These are phyloP conservation scores for Medicago truncatula DNA, from an alignment of 306 rosid genomes.

Conservation along the genomic window MtrunA17r5.0-ANR NC_053048.1:34330001-34330500, in stretches of 20 bases:
- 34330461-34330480: conserved; percentile 98
- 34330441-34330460: conserved; percentile 99
- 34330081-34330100: conserved; percentile 7
- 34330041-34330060: conserved; percentile 16
- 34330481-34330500: conserved; percentile 99
- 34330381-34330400: conserved; percentile 98
- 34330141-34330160: conserved; percentile 11
- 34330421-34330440: conserved; percentile 98
- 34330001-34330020: neutral
- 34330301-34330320: conserved; percentile 98
- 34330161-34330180: conserved; percentile 29
- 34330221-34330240: conserved; percentile 96
- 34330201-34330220: conserved; percentile 78
- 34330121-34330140: conserved; percentile 13
- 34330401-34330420: conserved; percentile 99
- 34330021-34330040: neutral
- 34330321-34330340: conserved; percentile 99
- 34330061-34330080: conserved; percentile 26
- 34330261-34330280: conserved; percentile 96
- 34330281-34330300: conserved; percentile 97
- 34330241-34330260: conserved; percentile 98
- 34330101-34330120: conserved; percentile 1
- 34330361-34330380: conserved; percentile 94
- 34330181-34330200: conserved; percentile 39
- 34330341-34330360: conserved; percentile 97